Evolutionary conservation across 805 yeast species (phyloP), one percentile per base, ranked within the genome.

Genomic region (Ogataea siamensis): DNA sequence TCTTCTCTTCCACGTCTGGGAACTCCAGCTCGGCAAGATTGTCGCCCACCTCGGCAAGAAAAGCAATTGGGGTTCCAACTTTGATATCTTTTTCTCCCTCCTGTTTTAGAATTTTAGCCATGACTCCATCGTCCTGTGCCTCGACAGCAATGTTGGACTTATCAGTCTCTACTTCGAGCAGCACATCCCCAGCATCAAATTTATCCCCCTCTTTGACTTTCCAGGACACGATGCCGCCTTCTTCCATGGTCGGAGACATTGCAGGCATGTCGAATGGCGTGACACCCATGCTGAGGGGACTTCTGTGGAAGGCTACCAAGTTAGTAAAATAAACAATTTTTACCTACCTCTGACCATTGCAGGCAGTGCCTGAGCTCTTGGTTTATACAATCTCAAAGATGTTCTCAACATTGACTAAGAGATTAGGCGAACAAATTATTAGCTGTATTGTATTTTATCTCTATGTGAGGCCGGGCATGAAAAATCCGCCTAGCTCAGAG

Each of bases 161-260:
- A 57, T 85, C 94, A 10, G 94, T 85, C 56, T 85, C 94, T n/a
- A 85, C 84, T 54, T 84, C 93, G 27, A 85, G 58, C 23, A 85
- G 60, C 4, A 80, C 83, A 50, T 93, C 98, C 15, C 99, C 99
- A 6, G 94, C 74, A 21, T 68, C 56, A 63, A 83, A 91, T 4
- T 70, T 39, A 4, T 86, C 93, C 19, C 87, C 87, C 34, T 74
- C 82, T 60, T 88, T 80, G 54, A 80, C 71, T 59, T 87, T 85
- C 99, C 99, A 91, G 38, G 78, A 72, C 9, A 87, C 86, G 47
- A 91, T 75, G 5, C 95, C 96, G 27, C 99, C 99, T 58, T 81
- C 86, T 20, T 88, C 87, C 99, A 91, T 91, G 5, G 99, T 91
- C 28, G 99, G 99, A 5, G 97, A 89, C 96, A 91, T 87, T 17